Percentiles rank a stretch among this genome's conserved stretches.
phyloP scores from a whole-genome alignment of 139 green algal genomes.

The Edaphochlamys debaryana region DNA sequence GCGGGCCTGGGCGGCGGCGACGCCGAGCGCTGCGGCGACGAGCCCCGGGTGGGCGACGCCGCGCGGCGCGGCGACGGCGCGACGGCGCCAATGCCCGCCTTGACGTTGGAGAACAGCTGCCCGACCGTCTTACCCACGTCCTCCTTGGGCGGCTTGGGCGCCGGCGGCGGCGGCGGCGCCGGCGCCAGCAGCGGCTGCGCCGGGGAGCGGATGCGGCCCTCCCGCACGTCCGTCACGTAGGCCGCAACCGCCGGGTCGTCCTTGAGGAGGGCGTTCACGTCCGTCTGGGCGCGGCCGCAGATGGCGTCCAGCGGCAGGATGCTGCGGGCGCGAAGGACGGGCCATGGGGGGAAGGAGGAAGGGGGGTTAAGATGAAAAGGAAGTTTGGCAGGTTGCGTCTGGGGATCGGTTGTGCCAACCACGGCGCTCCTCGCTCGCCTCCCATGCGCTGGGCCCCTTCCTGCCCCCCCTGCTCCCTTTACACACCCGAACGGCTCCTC shows the following conservation, averaged over 20 bases:
- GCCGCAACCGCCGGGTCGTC: background rate
- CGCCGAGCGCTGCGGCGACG: background rate
- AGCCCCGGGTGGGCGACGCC: background rate
- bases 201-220: background rate
- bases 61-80: background rate
- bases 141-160: background rate
- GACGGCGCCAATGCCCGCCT: constrained; percentile 10
- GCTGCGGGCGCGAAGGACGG: background rate
- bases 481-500: constrained; percentile 41
- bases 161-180: background rate
- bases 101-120: constrained; percentile 17
- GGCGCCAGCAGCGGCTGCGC: background rate
- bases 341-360: too few species aligned
- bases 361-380: too few species aligned
- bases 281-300: constrained; percentile 33
- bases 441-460: too few species aligned
- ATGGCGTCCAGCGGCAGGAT: constrained; percentile 40
- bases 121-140: background rate
- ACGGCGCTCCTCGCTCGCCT: too few species aligned
- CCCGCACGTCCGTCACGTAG: constrained; percentile 13
- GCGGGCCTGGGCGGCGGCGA: background rate
- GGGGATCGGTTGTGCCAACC: too few species aligned
- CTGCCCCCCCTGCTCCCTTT: too few species aligned
- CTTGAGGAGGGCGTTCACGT: constrained; percentile 18
- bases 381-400: too few species aligned